Evolutionary conservation across 768 basidiomycete genomes (phyloP), one percentile per base, ranked within the genome.

Genomic region (Leccinum aurantiacum): DNA sequence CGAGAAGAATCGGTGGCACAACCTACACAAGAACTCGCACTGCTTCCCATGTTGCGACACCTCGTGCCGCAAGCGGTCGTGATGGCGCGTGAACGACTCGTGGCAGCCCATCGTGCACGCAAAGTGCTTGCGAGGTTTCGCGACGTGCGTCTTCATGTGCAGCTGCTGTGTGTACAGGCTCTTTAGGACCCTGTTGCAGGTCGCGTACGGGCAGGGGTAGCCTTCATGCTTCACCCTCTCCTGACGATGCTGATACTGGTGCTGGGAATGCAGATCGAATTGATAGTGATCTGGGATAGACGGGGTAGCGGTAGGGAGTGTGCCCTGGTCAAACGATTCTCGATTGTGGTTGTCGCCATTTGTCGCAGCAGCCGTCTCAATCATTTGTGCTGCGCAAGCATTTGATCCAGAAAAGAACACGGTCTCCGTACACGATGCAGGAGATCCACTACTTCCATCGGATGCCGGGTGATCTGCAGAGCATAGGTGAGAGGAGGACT

Each of bases 1-100:
- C 6, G 57, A 58, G 17, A 58, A 58, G 35, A 58, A 58, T 13
- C 57, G 17, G n/a, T 58, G 50, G 50, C 57, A 58, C 17, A 27
- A 38, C 8, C 29, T 52, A 38, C 57, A 58, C 5, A 50, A 38
- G 15, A 58, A 58, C 24, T 58, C 57, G 29, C 57, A 58, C 27
- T 44, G 50, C 22, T 58, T 58, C 3, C 57, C 57, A 29, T 58
- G 57, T 15, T 51, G 57, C 6, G 57, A 38, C 2, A 58, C 50
- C 6, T 58, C 57, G 50, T 58, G 57, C 5, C 57, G 50, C 25
- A 58, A 29, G 8, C 57, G 49, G 27, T 52, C 50, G 14, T 52
- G 57, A 25, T 58, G 49, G 27, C 57, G 49, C 13, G 57, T 58
- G 17, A 58, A 58, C 6, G 50, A 51, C 24, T 58, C 50, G 5